Evolutionary conservation across 2,329 filamentous ascomycete species (phyloP).

Genomic region (Dothiorella sarmentorum): DNA sequence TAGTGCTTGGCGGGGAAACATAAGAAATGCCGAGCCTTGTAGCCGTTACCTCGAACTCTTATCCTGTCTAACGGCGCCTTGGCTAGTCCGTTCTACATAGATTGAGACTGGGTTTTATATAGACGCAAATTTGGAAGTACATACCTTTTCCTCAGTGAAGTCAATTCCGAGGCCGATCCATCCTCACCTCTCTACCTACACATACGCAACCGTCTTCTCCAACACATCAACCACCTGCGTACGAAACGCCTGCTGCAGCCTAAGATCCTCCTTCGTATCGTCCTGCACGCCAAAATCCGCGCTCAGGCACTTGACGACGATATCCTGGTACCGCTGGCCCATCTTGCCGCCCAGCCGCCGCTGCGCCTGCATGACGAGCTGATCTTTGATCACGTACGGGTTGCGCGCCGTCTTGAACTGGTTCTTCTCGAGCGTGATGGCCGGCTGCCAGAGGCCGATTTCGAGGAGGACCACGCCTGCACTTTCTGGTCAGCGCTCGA

Average conservation of each 20-base stretch:
- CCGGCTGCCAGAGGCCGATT: slow-evolving; percentile 28
- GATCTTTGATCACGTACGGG: slow-evolving; percentile 15
- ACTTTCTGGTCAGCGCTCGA: not conserved
- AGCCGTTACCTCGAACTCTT: too few relatives aligned
- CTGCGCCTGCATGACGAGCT: slow-evolving; percentile 22
- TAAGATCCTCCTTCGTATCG: slow-evolving; percentile 23
- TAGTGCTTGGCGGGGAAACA: too few relatives aligned
- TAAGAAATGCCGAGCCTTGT: too few relatives aligned
- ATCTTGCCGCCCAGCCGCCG: slow-evolving; percentile 15
- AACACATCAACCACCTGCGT: not conserved
- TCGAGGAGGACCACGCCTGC: slow-evolving; percentile 37
- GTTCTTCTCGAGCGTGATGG: slow-evolving; percentile 19
- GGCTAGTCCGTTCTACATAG: too few relatives aligned
- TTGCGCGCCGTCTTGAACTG: slow-evolving; percentile 17
- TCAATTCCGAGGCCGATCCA: too few relatives aligned
- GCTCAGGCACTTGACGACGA: slow-evolving; percentile 22
- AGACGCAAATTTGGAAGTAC: too few relatives aligned
- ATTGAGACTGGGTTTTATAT: too few relatives aligned
- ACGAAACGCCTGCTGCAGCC: slow-evolving; percentile 25
- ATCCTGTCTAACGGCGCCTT: too few relatives aligned
- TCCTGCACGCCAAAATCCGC: slow-evolving; percentile 20
- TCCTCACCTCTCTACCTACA: too few relatives aligned
- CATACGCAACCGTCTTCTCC: not conserved
- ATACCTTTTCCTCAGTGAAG: too few relatives aligned
- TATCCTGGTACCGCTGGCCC: slow-evolving; percentile 21